Base-by-base conservation (phyloP, 805 yeast genomes). In the Saccharomycopsis sp. region DNA sequence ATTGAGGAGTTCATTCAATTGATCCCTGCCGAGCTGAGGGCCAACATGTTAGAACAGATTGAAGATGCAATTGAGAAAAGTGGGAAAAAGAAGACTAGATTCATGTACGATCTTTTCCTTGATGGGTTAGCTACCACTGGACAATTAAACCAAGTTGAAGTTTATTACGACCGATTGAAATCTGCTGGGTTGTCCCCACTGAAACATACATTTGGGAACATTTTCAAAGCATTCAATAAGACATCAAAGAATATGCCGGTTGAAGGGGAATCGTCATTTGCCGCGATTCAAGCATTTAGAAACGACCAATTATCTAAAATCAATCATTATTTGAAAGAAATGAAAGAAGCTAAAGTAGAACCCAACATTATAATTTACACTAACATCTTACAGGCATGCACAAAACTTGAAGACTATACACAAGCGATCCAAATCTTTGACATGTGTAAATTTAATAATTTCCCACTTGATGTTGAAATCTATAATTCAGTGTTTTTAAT, bases 341-440 rank as follows among this genome's bases (percentile, higher is more conserved):
- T 76, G 70, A 60, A 61, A 31, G 47, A 49, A 4, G 29, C 50
- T n/a, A 67, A 64, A 1, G 47, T 74, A 3, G 63, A 62, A 34
- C 78, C 79, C 3, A 63, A 71, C 13, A 58, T 66, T 3, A 56
- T 59, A 3, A 63, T 79, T 1, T 79, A 77, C 52, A 70, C 81
- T 2, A 74, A 76, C 33, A 68, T 82, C 4, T 56, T 85, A 34
- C 79, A 80, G 49, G 68, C 85, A 20, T 76, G 82, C 55, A 76
- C 79, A 4, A 68, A 75, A 43, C 56, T 69, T 41, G 64, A 57
- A 46, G 73, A 74, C 44, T 75, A 69, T 49, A 59, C 66, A 14
- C 78, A 81, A 50, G 95, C 95, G 0, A 72, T 74, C 45, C 78
- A 78, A 37, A 66, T 85, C 2, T 93, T 93, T 62, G 87, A 82